Base-by-base conservation (phyloP, 2,329 filamentous ascomycete genomes). In the Colletotrichum shisoi region DNA sequence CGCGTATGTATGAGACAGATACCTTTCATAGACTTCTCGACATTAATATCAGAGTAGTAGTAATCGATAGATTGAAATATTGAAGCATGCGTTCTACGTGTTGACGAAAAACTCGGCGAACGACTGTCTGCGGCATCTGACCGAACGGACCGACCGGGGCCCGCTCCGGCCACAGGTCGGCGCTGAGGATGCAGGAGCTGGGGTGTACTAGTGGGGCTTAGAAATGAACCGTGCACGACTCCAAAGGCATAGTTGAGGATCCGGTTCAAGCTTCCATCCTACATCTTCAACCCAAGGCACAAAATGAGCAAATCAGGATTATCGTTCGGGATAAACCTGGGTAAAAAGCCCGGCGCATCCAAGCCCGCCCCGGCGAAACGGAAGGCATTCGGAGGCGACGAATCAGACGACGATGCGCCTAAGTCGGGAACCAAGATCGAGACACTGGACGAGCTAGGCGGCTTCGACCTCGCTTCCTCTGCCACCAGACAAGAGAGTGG, bases 381-480 rank as follows among this genome's bases (percentile, higher is more conserved):
- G 71, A 88, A 84, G 1, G 82, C 87, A 69, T 88, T 91, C 71
- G 86, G 85, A 69, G 84, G 84, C 69, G 83, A 83, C 68, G 84
- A 85, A 71, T 85, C 83, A 1, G 87, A 88, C 68, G 80, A 86
- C 61, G 84, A 85, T 52, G 71, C 73, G 15, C 48, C 74, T 6
- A 71, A 72, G 19, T 75, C 76, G 44, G 76, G 74, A 13, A 77
- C 77, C 19, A 80, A 81, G 57, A 77, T 80, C 24, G 84, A 89
- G 70, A 81, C 85, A 54, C 88, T 92, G 71, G 86, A 81, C 57
- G 88, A 89, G 71, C 80, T 91, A 62, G 84, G 86, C 69, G 83
- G 84, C 57, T 80, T 84, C 34, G 76, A 68, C 17, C 60, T 78
- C 42, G 72, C 73, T 56, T 60, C 74, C 44, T 58, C 75, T 31